Evolutionary conservation across 768 basidiomycete genomes (phyloP).

Genomic region (Phylloporus rhodoxanthus): DNA sequence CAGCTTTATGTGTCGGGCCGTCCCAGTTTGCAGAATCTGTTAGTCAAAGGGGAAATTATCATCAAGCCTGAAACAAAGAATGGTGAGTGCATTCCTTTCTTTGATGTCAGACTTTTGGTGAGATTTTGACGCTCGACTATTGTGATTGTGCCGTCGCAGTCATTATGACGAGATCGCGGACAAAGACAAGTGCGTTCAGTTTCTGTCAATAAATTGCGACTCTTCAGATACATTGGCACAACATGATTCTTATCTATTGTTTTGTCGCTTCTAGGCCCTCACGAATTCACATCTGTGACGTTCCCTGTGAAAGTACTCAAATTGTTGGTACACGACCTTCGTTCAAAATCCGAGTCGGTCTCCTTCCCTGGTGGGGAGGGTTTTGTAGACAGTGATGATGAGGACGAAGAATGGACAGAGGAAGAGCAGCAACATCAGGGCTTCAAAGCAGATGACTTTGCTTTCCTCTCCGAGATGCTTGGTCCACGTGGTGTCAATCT

Average conservation of each 20-base stretch:
- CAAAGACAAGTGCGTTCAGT: conserved; percentile 66
- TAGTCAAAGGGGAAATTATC: conserved; percentile 90
- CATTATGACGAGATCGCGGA: conserved; percentile 93
- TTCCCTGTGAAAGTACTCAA: conserved; percentile 95
- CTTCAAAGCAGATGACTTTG: conserved; percentile 69
- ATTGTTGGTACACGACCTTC: conserved; percentile 77
- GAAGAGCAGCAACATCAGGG: conserved; percentile 64
- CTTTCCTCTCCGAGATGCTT: conserved; percentile 79
- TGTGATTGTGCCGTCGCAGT: conserved; percentile 44
- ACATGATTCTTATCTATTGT: conserved; percentile 17
- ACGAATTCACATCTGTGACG: conserved; percentile 75
- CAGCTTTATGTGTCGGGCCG: conserved; percentile 65
- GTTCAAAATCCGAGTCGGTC: conserved; percentile 70
- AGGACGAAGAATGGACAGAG: conserved; percentile 92
- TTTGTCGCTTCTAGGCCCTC: conserved; percentile 53
- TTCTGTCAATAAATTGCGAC: conserved; percentile 4
- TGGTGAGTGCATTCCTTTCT: conserved; percentile 46
- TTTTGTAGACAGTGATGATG: conserved; percentile 73
- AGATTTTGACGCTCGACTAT: conserved; percentile 12
- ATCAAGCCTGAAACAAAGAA: conserved; percentile 74
- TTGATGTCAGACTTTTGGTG: conserved; percentile 4
- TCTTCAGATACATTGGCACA: not conserved
- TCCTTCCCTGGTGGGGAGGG: conserved; percentile 53
- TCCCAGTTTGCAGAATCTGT: conserved; percentile 58
- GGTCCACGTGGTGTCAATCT: conserved; percentile 66